phyloP scores from a whole-genome alignment of 768 basidiomycete genomes.

The Lactarius evosmus region DNA sequence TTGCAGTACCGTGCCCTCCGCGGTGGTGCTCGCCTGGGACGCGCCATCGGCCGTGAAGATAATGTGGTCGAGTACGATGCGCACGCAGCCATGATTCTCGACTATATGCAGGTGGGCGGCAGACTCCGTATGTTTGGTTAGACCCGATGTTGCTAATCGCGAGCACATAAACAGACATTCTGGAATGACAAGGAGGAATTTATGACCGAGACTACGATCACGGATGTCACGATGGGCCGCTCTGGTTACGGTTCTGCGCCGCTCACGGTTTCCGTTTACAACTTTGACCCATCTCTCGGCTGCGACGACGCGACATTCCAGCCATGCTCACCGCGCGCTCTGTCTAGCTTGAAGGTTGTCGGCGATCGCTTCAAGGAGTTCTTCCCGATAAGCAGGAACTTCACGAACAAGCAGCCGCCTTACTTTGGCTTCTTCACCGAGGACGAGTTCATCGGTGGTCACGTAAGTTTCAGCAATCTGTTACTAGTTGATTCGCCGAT shows the following conservation, averaged over 20 bases:
- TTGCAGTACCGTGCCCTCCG: slow-evolving; percentile 26
- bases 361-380: slow-evolving; percentile 16
- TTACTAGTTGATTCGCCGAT: background rate
- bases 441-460: slow-evolving; percentile 10
- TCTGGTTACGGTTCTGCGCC: slow-evolving; percentile 24
- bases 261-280: slow-evolving; percentile 18
- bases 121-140: background rate
- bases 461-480: background rate
- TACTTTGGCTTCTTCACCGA: slow-evolving; percentile 18
- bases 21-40: slow-evolving; percentile 24
- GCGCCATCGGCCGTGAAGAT: background rate
- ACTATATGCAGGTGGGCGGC: slow-evolving; percentile 18
- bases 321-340: slow-evolving; percentile 22
- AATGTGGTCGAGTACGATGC: slow-evolving; percentile 9
- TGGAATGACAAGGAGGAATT: slow-evolving; percentile 22
- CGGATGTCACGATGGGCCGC: slow-evolving; percentile 14
- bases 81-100: slow-evolving; percentile 19
- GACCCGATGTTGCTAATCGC: background rate
- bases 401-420: slow-evolving; percentile 11
- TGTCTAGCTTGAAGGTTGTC: slow-evolving; percentile 21
- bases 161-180: slow-evolving; percentile 14
- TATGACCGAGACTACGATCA: slow-evolving; percentile 21
- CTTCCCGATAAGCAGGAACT: slow-evolving; percentile 17
- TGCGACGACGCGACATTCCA: slow-evolving; percentile 25
- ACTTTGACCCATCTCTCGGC: slow-evolving; percentile 20